Percentiles rank a stretch among this genome's conserved stretches.
Evolutionary conservation across 208 protist genomes (phyloP).

Genomic region (Trypanosomatidae sp.): DNA sequence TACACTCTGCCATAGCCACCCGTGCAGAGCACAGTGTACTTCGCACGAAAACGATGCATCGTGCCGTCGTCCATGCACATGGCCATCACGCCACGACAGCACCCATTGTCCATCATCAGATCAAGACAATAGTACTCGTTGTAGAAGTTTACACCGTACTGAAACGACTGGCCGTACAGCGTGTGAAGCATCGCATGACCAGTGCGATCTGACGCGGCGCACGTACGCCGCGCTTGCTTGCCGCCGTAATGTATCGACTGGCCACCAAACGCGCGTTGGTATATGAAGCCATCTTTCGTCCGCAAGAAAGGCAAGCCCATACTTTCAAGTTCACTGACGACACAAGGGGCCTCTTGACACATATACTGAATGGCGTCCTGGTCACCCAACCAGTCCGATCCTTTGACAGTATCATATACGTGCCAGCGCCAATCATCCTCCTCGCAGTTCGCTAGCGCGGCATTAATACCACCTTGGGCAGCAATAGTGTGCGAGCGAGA

Average conservation of each 20-base stretch:
- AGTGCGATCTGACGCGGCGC: conserved; percentile 96
- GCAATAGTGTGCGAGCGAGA: conserved; percentile 99
- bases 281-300: conserved; percentile 98
- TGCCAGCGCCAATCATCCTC: conserved; percentile 99
- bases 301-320: conserved; percentile 98
- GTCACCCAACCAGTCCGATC: conserved; percentile 97
- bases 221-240: conserved; percentile 94
- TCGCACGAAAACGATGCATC: conserved; percentile 95
- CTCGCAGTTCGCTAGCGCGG: conserved; percentile 97
- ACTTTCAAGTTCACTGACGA: conserved; percentile 94
- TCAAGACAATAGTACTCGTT: conserved; percentile 99
- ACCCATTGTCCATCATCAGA: conserved; percentile 97
- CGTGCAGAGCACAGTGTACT: conserved; percentile 96
- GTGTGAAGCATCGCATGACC: conserved; percentile 99
- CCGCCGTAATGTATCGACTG: conserved; percentile 97
- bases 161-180: conserved; percentile 96
- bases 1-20: conserved; percentile 97
- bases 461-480: conserved; percentile 98
- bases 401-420: conserved; percentile 99
- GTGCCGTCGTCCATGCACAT: conserved; percentile 97
- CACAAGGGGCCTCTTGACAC: conserved; percentile 93
- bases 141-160: conserved; percentile 97
- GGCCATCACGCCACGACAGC: conserved; percentile 94
- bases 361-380: conserved; percentile 99
- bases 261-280: conserved; percentile 98